A percentile compares a stretch with the other conserved stretches of the same genome.
Conservation (phyloP, 1,139 yeast genomes). For the Debaryomyces coudertii region DNA sequence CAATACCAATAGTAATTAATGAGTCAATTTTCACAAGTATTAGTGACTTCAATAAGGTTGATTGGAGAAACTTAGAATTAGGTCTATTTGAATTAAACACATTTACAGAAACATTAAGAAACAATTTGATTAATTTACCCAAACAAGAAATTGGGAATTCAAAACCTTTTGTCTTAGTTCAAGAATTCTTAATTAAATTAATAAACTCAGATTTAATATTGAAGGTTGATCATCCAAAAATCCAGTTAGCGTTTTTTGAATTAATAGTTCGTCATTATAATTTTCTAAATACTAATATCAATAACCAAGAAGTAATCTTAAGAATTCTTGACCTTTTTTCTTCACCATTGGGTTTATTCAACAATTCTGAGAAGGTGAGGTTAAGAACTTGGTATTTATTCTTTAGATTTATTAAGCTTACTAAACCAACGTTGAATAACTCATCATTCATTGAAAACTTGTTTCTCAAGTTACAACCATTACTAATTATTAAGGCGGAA, state of each 20-base stretch:
- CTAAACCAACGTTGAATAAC: conserved; percentile 56
- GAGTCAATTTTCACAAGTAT: conserved; percentile 50
- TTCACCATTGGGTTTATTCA: conserved; percentile 80
- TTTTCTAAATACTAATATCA: conserved; percentile 53
- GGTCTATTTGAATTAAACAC: conserved; percentile 82
- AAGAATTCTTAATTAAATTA: conserved; percentile 65
- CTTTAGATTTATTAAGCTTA: conserved; percentile 76
- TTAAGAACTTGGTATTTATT: conserved; percentile 90
- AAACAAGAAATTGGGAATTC: conserved; percentile 64
- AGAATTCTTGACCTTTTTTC: conserved; percentile 77
- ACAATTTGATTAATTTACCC: conserved; percentile 68
- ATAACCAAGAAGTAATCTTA: conserved; percentile 52
- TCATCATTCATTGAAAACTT: conserved; percentile 38
- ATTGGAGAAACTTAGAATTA: conserved; percentile 85
- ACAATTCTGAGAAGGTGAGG: conserved; percentile 70
- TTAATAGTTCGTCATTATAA: conserved; percentile 77
- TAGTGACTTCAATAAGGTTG: conserved; percentile 23
- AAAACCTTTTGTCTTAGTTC: conserved; percentile 62
- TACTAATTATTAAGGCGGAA: conserved; percentile 63
- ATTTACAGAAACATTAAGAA: conserved; percentile 78
- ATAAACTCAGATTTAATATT: conserved; percentile 57
- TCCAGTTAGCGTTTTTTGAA: conserved; percentile 83
- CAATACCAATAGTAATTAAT: conserved; percentile 67
- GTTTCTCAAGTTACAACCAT: conserved; percentile 46
- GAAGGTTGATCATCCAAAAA: conserved; percentile 68